Evolutionary conservation across 164 flowering plant species (phyloP), one percentile per base, ranked within the genome.

Genomic region (Vitis cinerea): DNA sequence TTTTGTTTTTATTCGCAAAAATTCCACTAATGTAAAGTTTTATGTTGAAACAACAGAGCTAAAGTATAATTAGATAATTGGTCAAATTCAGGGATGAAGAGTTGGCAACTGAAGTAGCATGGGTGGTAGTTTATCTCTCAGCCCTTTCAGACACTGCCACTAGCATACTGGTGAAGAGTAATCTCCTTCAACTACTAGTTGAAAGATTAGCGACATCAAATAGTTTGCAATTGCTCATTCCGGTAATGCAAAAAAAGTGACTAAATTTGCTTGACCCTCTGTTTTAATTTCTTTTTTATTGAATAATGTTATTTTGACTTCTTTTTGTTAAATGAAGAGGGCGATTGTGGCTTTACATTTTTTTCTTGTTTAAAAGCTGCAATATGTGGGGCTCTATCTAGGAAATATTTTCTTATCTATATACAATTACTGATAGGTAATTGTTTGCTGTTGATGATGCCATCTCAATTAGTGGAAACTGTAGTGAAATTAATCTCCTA

Each of bases 41-140:
- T 44, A 50, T 48, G 2, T 63, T 48, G 17, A 37, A 49, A 9
- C 19, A 63, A 23, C 27, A 23, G 2, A 23, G 27, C 27, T 23
- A 23, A 1, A 23, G 27, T 23, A 23, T 23, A 50, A 17, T 53
- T 3, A 44, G 51, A 48, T 67, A 71, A 66, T 64, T 77, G 59
- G 8, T 71, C 31, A 61, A 72, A 59, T 78, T 69, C 86, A 95
- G 99, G 83, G 98, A 91, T 73, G 98, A 93, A 66, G 97, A 91
- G 79, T 77, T 95, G 85, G 95, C 97, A 50, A 93, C 97, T 71
- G 98, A 95, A 82, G 91, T 93, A 63, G 93, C 98, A 61, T 93
- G 98, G 99, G 93, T 95, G 17, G 88, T 87, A 77, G 99, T 91
- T 64, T 95, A 95, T 84, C 93, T 95, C 63, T 86, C 99, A 54